Evolutionary conservation across 2,329 filamentous ascomycete species (phyloP).

Genomic region (Cercospora citrullina): DNA sequence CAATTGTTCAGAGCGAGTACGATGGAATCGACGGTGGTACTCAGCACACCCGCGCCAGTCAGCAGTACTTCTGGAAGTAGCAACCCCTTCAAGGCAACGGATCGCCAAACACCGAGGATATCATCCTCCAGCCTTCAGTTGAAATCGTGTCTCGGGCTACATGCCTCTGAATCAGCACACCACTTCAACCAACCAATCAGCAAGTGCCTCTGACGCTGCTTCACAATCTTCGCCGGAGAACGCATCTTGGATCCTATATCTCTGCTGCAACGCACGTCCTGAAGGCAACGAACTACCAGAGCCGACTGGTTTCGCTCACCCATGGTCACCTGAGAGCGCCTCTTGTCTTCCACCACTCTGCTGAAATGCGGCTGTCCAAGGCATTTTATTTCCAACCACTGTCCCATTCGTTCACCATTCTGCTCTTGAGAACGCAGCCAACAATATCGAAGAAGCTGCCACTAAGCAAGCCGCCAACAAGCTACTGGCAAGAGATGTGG

Average conservation of each 20-base stretch:
- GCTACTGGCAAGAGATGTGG: too few relatives aligned
- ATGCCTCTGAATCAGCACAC: too few relatives aligned
- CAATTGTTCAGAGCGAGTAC: neutral
- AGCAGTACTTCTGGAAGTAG: neutral
- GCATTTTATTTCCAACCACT: neutral
- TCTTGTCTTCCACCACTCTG: too few relatives aligned
- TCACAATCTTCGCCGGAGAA: neutral
- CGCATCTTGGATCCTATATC: neutral
- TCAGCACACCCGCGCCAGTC: neutral
- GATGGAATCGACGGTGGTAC: neutral
- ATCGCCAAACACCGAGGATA: neutral
- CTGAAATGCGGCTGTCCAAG: neutral
- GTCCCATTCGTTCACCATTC: too few relatives aligned
- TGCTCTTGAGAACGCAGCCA: too few relatives aligned
- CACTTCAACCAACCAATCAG: neutral
- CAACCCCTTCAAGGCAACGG: neutral
- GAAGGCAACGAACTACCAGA: neutral
- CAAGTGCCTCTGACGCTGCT: neutral
- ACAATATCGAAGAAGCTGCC: too few relatives aligned
- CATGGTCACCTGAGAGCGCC: neutral
- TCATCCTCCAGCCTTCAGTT: neutral
- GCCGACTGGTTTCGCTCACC: neutral
- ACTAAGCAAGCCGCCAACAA: too few relatives aligned
- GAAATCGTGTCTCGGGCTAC: too few relatives aligned
- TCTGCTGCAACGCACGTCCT: neutral